phyloP scores from a whole-genome alignment of 2,329 filamentous ascomycete genomes.

The Apiospora aurea region DNA sequence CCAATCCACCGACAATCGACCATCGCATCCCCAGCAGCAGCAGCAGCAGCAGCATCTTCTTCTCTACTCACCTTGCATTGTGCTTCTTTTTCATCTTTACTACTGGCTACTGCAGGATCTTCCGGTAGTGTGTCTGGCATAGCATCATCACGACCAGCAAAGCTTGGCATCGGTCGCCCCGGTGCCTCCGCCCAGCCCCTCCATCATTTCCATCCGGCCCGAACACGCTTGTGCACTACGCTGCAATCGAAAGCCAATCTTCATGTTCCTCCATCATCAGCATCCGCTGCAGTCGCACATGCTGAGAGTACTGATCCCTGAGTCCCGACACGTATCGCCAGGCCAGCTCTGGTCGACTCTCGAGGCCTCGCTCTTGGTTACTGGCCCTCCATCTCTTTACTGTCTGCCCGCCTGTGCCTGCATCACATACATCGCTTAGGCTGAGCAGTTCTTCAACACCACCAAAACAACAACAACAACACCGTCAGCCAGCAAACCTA shows the following conservation, averaged over 20 bases:
- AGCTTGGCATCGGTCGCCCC: slow-evolving; percentile 20
- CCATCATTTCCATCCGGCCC: slow-evolving; percentile 22
- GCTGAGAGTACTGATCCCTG: too few species aligned
- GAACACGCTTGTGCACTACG: slow-evolving; percentile 1
- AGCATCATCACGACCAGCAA: background rate
- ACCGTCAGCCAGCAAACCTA: background rate
- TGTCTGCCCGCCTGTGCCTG: background rate
- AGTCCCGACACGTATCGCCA: background rate
- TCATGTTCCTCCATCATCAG: slow-evolving; percentile 20
- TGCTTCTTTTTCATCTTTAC: background rate
- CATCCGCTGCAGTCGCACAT: background rate
- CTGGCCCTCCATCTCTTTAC: background rate
- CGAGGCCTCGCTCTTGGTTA: background rate
- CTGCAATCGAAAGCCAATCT: slow-evolving; percentile 1
- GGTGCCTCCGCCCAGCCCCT: slow-evolving; percentile 18
- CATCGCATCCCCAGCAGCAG: too few species aligned
- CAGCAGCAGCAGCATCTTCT: too few species aligned
- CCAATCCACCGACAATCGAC: too few species aligned
- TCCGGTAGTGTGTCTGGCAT: background rate
- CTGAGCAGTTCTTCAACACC: background rate
- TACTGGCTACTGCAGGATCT: background rate
- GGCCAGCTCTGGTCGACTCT: background rate
- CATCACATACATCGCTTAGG: background rate
- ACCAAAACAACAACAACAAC: background rate
- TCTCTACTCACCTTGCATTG: background rate